Conservation (phyloP, 2,329 filamentous ascomycete species). For the Trichoderma brevicompactum region DNA sequence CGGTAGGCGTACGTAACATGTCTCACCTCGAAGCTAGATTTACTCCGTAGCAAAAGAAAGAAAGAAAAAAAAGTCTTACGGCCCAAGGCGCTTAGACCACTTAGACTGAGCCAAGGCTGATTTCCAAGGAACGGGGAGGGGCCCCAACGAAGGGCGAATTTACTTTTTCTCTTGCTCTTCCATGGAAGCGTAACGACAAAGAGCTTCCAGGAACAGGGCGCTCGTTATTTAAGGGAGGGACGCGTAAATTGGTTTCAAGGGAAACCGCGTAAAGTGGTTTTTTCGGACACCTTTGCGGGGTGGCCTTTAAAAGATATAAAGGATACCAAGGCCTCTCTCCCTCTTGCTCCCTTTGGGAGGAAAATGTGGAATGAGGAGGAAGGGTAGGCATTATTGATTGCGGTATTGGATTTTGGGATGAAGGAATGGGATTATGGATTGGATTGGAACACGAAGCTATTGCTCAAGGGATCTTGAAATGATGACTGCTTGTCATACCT, state of each 20-base stretch:
- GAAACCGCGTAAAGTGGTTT: slow-evolving; percentile 25
- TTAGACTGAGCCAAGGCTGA: background rate
- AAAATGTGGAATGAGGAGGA: slow-evolving; percentile 11
- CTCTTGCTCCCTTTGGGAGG: background rate
- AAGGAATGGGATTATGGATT: too few species aligned
- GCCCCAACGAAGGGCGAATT: background rate
- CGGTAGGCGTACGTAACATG: slow-evolving; percentile 15
- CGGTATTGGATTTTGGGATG: slow-evolving; percentile 2
- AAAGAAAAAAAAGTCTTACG: background rate
- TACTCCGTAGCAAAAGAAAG: slow-evolving; percentile 9
- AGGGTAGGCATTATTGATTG: slow-evolving; percentile 20
- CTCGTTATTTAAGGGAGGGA: background rate
- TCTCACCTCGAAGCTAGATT: slow-evolving; percentile 4
- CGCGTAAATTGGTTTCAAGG: slow-evolving; percentile 19
- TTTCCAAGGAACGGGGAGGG: background rate
- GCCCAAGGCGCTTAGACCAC: slow-evolving; percentile 11
- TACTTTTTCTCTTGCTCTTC: background rate
- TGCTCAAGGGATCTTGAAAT: slow-evolving; percentile 1
- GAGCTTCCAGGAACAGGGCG: slow-evolving; percentile 5
- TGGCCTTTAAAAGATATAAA: background rate
- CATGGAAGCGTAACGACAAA: background rate
- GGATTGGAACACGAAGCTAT: background rate
- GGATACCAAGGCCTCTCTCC: background rate
- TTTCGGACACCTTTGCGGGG: background rate
- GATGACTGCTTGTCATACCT: background rate